A percentile compares a stretch with the other conserved stretches of the same genome.
Conservation (phyloP, 2,329 filamentous ascomycete genomes). For the Gliomastix tumulicola region DNA sequence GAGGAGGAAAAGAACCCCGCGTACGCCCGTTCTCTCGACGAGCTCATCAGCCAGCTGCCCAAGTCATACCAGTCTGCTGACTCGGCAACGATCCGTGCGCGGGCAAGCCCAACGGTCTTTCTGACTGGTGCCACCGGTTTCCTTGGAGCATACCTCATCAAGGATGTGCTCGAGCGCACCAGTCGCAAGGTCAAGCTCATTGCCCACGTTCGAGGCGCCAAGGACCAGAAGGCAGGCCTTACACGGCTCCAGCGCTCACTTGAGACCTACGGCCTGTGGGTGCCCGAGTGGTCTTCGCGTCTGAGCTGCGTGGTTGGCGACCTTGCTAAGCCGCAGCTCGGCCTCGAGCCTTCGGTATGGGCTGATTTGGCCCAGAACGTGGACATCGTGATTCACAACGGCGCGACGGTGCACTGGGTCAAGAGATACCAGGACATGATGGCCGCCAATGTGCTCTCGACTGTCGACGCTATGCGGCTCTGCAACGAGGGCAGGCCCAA, state of each 20-base stretch:
- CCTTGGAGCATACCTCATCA: slow-evolving; percentile 72
- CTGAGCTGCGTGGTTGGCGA: slow-evolving; percentile 68
- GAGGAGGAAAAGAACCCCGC: slow-evolving; percentile 39
- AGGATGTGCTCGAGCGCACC: slow-evolving; percentile 60
- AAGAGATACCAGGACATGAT: slow-evolving; percentile 66
- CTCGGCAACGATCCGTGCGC: slow-evolving; percentile 28
- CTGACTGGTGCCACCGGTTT: slow-evolving; percentile 78
- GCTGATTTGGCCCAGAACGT: slow-evolving; percentile 55
- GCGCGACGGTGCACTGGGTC: slow-evolving; percentile 77
- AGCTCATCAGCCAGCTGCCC: slow-evolving; percentile 39
- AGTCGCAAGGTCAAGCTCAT: slow-evolving; percentile 44
- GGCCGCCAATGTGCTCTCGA: slow-evolving; percentile 72
- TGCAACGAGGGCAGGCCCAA: slow-evolving; percentile 75
- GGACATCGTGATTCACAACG: slow-evolving; percentile 77
- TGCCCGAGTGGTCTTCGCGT: slow-evolving; percentile 56
- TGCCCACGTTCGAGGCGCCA: slow-evolving; percentile 68
- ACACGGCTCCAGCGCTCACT: slow-evolving; percentile 61
- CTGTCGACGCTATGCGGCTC: slow-evolving; percentile 67
- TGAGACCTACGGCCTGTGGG: slow-evolving; percentile 75
- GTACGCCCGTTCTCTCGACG: slow-evolving; percentile 45
- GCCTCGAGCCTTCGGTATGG: slow-evolving; percentile 62
- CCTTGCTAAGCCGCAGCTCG: slow-evolving; percentile 65
- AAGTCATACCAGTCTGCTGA: slow-evolving; percentile 20
- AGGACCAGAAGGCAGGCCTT: slow-evolving; percentile 46
- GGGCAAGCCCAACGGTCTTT: slow-evolving; percentile 65